phyloP scores from a whole-genome alignment of 257 asterid genomes.

The Marsdenia floribunda region DNA sequence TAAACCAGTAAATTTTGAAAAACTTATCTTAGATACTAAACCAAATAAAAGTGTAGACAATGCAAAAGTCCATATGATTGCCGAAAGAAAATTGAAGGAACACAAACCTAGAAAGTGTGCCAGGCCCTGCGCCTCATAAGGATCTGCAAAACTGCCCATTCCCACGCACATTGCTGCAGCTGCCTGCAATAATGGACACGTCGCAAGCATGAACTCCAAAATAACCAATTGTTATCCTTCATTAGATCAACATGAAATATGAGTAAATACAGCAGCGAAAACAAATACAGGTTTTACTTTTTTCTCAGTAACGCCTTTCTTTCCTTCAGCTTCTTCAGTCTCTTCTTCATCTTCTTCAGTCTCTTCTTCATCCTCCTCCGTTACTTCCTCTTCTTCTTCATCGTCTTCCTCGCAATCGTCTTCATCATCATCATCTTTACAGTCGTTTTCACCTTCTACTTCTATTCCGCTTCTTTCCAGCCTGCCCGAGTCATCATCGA shows the following conservation, averaged over 20 bases:
- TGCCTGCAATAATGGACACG: conserved; percentile 49
- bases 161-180: conserved; percentile 98
- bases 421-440: conserved; percentile 31
- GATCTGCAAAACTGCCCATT: conserved; percentile 92
- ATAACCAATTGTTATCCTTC: background rate
- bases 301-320: conserved; percentile 56
- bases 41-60: background rate
- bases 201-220: background rate
- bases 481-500: background rate
- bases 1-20: background rate
- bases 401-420: conserved; percentile 37
- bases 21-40: background rate
- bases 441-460: conserved; percentile 35
- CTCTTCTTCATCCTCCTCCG: conserved; percentile 22
- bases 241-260: conserved; percentile 8
- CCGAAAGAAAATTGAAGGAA: background rate
- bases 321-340: conserved; percentile 24
- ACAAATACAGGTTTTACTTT: conserved; percentile 37
- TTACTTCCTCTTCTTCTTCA: conserved; percentile 21
- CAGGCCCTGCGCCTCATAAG: conserved; percentile 92
- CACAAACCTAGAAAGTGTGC: conserved; percentile 90
- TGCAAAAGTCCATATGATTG: background rate
- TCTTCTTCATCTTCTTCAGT: conserved; percentile 22
- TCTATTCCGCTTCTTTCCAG: conserved; percentile 31
- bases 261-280: conserved; percentile 5